These are phyloP conservation scores for Colletotrichum sp. DNA, from an alignment of 2,329 filamentous ascomycete species.

Conservation along the genomic window DNA sequence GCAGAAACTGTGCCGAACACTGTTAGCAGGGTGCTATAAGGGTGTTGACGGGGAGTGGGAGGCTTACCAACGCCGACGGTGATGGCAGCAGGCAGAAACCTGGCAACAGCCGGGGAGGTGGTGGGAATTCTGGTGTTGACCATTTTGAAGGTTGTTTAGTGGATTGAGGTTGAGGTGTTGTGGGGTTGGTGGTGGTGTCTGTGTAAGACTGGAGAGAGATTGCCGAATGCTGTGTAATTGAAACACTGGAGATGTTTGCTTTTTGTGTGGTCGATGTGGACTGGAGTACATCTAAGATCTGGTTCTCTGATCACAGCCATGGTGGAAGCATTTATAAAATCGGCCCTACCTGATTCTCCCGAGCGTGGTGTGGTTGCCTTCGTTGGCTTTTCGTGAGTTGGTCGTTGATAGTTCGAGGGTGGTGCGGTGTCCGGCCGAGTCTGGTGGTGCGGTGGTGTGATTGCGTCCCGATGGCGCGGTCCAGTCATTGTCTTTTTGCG, in stretches of 20 bases:
- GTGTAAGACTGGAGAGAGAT: neutral
- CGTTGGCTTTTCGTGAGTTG: neutral
- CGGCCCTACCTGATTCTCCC: neutral
- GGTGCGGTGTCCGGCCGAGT: conserved; percentile 12
- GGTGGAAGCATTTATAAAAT: conserved; percentile 5
- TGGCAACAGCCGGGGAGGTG: conserved; percentile 3
- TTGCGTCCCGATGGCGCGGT: conserved; percentile 13
- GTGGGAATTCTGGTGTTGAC: conserved; percentile 13
- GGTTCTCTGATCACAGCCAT: neutral
- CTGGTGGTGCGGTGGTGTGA: conserved; percentile 17
- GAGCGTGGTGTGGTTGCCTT: neutral
- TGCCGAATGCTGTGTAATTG: neutral
- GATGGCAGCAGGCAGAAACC: conserved; percentile 11
- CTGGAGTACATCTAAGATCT: conserved; percentile 8
- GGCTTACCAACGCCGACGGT: conserved; percentile 9
- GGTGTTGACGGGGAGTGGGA: fast-evolving
- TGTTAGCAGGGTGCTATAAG: neutral
- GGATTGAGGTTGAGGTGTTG: neutral
- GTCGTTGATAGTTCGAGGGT: conserved; percentile 13
- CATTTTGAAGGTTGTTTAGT: conserved; percentile 1
- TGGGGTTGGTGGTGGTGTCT: neutral
- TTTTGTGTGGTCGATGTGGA: conserved; percentile 13
- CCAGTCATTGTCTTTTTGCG: neutral
- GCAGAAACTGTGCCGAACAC: conserved; percentile 13
- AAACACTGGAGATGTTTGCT: neutral